A percentile compares a stretch with the other conserved stretches of the same genome.
phyloP scores from a whole-genome alignment of 202 grass and related monocot genomes.

The Digitaria exilis region DNA sequence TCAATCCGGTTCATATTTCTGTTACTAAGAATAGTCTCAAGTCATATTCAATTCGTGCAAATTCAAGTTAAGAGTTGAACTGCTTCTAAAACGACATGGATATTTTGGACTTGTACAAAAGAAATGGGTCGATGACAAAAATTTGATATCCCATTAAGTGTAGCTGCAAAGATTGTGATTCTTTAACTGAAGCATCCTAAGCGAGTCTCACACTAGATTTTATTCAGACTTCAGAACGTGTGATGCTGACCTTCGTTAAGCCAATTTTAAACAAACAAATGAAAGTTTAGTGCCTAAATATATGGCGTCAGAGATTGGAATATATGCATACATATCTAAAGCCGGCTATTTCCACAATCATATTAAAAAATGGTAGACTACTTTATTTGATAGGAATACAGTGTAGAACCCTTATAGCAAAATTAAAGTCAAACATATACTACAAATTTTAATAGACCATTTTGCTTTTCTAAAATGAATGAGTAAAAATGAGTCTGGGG shows the following conservation, averaged over 20 bases:
- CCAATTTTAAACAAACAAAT: neutral
- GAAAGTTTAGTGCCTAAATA: constrained; percentile 17
- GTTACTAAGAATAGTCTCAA: neutral
- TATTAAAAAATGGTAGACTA: constrained; percentile 8
- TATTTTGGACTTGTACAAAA: constrained; percentile 25
- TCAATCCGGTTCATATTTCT: neutral
- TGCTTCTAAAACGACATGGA: neutral
- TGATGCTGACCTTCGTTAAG: constrained; percentile 10
- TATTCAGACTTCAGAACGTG: constrained; percentile 5
- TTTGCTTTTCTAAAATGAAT: constrained; percentile 32
- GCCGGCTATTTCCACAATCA: constrained; percentile 13
- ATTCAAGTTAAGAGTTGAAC: neutral
- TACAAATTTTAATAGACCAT: constrained; percentile 17
- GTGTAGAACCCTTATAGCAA: neutral
- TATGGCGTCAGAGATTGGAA: neutral
- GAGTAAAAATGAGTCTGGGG: constrained; percentile 6
- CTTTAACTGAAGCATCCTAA: neutral
- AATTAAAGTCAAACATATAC: constrained; percentile 42
- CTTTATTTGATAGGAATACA: constrained; percentile 20
- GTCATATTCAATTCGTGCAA: neutral
- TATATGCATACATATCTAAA: neutral
- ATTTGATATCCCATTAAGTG: neutral
- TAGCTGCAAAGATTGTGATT: constrained; percentile 3
- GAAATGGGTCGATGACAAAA: neutral
- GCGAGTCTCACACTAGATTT: constrained; percentile 1